phyloP scores from a whole-genome alignment of 2,329 filamentous ascomycete genomes.

The Epichloe brachyelytri region DNA sequence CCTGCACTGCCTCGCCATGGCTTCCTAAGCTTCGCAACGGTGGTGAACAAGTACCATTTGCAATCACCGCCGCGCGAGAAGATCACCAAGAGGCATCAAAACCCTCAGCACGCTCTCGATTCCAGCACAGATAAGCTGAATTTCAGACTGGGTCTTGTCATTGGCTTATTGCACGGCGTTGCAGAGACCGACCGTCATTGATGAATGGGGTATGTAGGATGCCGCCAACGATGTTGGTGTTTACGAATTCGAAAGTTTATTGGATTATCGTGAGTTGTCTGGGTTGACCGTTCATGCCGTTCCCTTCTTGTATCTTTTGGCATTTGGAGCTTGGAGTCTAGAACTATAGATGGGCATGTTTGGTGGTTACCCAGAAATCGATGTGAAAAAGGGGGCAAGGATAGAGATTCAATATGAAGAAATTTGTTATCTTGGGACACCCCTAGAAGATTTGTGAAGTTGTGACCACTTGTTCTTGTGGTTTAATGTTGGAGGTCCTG shows the following conservation, averaged over 20 bases:
- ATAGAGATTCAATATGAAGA: too few relatives aligned
- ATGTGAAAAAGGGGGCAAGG: too few relatives aligned
- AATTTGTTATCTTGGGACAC: too few relatives aligned
- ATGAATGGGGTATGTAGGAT: conserved; percentile 27
- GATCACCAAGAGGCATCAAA: conserved; percentile 6
- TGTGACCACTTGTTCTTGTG: too few relatives aligned
- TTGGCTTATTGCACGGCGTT: conserved; percentile 21
- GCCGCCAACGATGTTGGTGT: background rate
- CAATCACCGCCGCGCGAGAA: conserved; percentile 9
- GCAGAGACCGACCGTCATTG: conserved; percentile 25
- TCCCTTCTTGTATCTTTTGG: too few relatives aligned
- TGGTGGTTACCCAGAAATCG: too few relatives aligned
- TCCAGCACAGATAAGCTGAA: conserved; percentile 19
- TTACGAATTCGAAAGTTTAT: background rate
- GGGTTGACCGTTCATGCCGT: background rate
- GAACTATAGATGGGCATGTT: too few relatives aligned
- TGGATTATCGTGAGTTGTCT: background rate
- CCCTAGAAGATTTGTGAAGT: too few relatives aligned
- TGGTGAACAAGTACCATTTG: conserved; percentile 21
- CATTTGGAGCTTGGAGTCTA: too few relatives aligned
- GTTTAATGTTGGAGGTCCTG: too few relatives aligned
- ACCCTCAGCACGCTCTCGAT: conserved; percentile 19
- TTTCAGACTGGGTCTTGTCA: conserved; percentile 14
- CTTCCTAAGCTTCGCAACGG: conserved; percentile 29
- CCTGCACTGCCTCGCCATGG: conserved; percentile 44